Base-by-base conservation (phyloP, 148 eudicot genomes). In the Rhododendron mucronatum region DNA sequence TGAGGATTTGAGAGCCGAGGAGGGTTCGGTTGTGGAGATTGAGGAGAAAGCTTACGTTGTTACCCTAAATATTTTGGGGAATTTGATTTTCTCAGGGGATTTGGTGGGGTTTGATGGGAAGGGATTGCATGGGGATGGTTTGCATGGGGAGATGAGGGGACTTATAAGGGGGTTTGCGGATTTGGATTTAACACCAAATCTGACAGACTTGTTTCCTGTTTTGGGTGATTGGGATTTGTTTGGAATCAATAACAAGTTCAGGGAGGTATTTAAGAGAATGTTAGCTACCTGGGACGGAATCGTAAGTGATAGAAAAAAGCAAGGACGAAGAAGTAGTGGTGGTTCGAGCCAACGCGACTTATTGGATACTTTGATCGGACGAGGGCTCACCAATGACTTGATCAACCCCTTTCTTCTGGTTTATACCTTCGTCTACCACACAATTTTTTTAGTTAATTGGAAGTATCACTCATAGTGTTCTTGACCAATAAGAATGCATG, bases 41-140 rank as follows among this genome's bases (percentile, higher is more conserved):
- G 55, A 59, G 30, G 78, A 84, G 44, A 7, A 81, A 9, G 81
- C 80, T 8, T 82, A 57, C 39, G 83, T 77, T 8, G 73, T 84
- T 3, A 81, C 77, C 5, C 26, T 87, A 4, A 89, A 89, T 63
- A 84, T 85, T 15, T 65, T 89, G 47, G 73, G 89, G 39, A 85
- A 83, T 82, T 78, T 57, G 1, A 37, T 82, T 0, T 75, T 89
- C 3, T 89, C 87, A 1, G 77, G 3, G 28, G 89, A 89, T 61
- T 4, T 89, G 23, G 59, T 81, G 28, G 63, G 57, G 37, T 65
- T 50, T 50, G 51, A 37, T 8, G 61, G 83, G 45, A 67, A 57
- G 41, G 88, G 85, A 10, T 2, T 50, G 53, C 53, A 50, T 51
- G 55, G 55, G 55, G 13, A 48, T 13, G 51, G 51, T 48, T 48